Evolutionary conservation across 768 basidiomycete species (phyloP), one percentile per base, ranked within the genome.

Genomic region (Mycena olivaceomarginata): DNA sequence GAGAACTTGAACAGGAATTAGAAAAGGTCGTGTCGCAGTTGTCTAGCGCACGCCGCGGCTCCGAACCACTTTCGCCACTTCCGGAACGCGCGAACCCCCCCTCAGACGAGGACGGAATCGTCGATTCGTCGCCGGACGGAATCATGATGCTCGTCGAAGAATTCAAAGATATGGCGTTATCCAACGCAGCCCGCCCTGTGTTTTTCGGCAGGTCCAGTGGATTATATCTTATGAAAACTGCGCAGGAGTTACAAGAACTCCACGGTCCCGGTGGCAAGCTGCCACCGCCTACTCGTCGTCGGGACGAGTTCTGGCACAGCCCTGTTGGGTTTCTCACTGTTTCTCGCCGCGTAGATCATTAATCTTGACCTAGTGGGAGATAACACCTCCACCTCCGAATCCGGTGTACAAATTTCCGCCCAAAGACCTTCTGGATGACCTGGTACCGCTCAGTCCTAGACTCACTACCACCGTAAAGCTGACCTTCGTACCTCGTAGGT

Each of bases 191-290:
- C 7, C 72, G 78, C 43, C 45, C 80, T 4, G 51, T 70, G 5
- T 85, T 69, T 70, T 82, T 81, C 63, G 84, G 84, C 25, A 80
- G 82, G 57, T 84, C 84, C 9, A 85, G 84, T 72, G 79, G 83
- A 6, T 65, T 83, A 15, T 82, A 82, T 73, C 80, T 85, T 9
- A 75, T 86, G 53, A 77, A 80, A 16, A 75, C 67, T 67, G 88
- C 89, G 15, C 83, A 85, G 25, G 82, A 85, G 70, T 80, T 89
- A 40, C 89, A 88, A 67, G 86, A 88, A 69, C 84, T 82, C 16
- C 83, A 84, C 10, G 89, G 87, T 13, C 6, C 39, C 16, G 39
- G 20, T 8, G 18, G 57, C 0, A 77, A 5, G 46, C 70, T 39
- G 18, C 64, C 68, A 41, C n/a, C n/a, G 11, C 56, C 78, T 0